Percentiles rank a stretch among this genome's conserved stretches.
phyloP scores from a whole-genome alignment of 257 asterid species.

The Anisodus acutangulus region DNA sequence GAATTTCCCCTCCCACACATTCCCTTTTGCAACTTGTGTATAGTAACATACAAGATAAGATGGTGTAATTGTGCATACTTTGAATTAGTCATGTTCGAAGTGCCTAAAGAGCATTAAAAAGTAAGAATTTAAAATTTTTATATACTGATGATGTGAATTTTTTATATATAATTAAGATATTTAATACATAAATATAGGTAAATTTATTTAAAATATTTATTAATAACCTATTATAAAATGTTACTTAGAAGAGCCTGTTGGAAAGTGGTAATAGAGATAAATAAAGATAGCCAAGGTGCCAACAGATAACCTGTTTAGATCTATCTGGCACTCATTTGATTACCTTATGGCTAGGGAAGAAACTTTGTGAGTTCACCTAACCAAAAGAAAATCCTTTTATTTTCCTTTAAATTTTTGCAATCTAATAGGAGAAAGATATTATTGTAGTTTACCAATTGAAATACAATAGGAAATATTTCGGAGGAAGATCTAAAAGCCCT shows the following conservation, averaged over 20 bases:
- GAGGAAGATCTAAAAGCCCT: slow-evolving; percentile 18
- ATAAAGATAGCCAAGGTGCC: not conserved
- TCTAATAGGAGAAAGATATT: not conserved
- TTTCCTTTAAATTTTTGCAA: not conserved
- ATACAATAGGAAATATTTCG: not conserved
- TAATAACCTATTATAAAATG: no score
- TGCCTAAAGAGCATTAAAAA: no score
- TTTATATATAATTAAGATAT: no score
- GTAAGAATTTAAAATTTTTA: no score
- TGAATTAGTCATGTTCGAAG: no score
- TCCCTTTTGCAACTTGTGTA: no score
- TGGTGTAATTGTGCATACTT: no score
- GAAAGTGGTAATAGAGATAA: not conserved
- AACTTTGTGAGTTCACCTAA: not conserved
- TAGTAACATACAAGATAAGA: no score
- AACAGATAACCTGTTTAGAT: not conserved
- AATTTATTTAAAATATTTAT: no score
- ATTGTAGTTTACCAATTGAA: not conserved
- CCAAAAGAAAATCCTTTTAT: not conserved
- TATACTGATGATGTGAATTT: no score
- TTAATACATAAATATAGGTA: no score
- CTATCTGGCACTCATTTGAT: not conserved
- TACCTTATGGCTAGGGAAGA: not conserved
- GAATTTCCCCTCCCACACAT: not conserved
- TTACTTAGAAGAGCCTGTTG: not conserved